These are phyloP conservation scores for Pythium vanterpoolii DNA, from an alignment of 352 stramenopile genomes.

Conservation along the genomic window DNA sequence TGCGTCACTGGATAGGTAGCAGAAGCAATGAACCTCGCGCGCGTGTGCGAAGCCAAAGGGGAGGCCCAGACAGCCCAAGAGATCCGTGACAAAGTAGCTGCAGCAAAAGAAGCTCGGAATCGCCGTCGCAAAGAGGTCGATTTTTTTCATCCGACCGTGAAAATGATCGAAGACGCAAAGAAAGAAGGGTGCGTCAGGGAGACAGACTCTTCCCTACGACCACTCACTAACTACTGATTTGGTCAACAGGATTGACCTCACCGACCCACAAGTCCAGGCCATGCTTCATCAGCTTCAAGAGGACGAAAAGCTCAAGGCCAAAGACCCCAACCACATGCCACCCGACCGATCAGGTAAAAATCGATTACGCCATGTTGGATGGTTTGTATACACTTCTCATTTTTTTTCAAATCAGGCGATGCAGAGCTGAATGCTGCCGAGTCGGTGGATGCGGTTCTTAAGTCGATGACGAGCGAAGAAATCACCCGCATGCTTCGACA, in stretches of 20 bases:
- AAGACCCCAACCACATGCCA: conserved; percentile 16
- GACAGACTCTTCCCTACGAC: neutral
- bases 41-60: conserved; percentile 65
- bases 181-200: conserved; percentile 52
- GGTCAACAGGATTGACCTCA: conserved; percentile 65
- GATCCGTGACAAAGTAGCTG: conserved; percentile 56
- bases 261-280: conserved; percentile 62
- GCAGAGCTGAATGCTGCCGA: conserved; percentile 22
- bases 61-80: conserved; percentile 53
- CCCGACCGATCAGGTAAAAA: conserved; percentile 13
- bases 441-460: conserved; percentile 70
- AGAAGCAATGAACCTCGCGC: conserved; percentile 64
- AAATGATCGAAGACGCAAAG: conserved; percentile 80
- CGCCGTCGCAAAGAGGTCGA: conserved; percentile 59
- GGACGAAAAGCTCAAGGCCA: conserved; percentile 45
- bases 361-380: neutral
- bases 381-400: neutral
- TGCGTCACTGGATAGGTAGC: conserved; percentile 32
- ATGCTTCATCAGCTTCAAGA: conserved; percentile 82
- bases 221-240: neutral
- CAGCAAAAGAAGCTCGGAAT: conserved; percentile 44
- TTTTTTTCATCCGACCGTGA: conserved; percentile 68
- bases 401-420: neutral
- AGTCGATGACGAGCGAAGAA: conserved; percentile 69
- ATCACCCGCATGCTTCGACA: conserved; percentile 55